Evolutionary conservation across 257 asterid species (phyloP).

Genomic region (Lycium ferocissimum): DNA sequence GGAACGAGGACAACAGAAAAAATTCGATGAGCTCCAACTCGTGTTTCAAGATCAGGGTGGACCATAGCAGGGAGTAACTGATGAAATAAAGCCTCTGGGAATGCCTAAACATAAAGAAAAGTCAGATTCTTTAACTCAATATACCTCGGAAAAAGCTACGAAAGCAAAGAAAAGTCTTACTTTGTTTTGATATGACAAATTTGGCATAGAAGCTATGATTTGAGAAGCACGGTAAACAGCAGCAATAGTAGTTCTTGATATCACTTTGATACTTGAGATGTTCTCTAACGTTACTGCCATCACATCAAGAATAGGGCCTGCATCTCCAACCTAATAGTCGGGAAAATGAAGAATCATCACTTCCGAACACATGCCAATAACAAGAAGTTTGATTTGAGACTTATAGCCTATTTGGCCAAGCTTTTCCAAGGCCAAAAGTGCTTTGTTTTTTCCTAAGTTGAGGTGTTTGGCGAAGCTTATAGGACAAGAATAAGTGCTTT

Average conservation of each 20-base stretch:
- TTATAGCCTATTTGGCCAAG: too few species aligned
- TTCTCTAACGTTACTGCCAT: slow-evolving; percentile 92
- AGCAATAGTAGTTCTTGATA: slow-evolving; percentile 84
- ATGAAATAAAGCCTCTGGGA: slow-evolving; percentile 96
- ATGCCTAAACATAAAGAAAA: slow-evolving; percentile 60
- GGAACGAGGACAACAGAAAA: slow-evolving; percentile 96
- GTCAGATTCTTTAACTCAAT: slow-evolving; percentile 14
- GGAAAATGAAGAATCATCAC: slow-evolving; percentile 33
- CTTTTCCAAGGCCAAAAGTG: too few species aligned
- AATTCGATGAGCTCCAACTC: slow-evolving; percentile 92
- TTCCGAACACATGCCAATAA: slow-evolving; percentile 1
- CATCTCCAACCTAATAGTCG: slow-evolving; percentile 83
- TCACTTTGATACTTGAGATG: slow-evolving; percentile 74
- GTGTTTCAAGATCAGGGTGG: slow-evolving; percentile 91
- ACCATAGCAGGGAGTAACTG: slow-evolving; percentile 94
- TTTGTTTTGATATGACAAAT: slow-evolving; percentile 75
- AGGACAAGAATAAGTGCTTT: too few species aligned
- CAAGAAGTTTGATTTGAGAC: neutral
- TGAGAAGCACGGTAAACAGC: slow-evolving; percentile 85
- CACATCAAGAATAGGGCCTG: slow-evolving; percentile 85
- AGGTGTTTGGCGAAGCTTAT: too few species aligned
- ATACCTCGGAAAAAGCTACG: slow-evolving; percentile 22
- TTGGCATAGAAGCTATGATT: slow-evolving; percentile 76
- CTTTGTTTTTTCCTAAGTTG: too few species aligned
- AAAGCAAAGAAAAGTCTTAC: slow-evolving; percentile 43